A percentile compares a stretch with the other conserved stretches of the same genome.
These are phyloP conservation scores for Syzygium oleosum DNA, from an alignment of 345 rosid species.

Conservation along the genomic window DNA sequence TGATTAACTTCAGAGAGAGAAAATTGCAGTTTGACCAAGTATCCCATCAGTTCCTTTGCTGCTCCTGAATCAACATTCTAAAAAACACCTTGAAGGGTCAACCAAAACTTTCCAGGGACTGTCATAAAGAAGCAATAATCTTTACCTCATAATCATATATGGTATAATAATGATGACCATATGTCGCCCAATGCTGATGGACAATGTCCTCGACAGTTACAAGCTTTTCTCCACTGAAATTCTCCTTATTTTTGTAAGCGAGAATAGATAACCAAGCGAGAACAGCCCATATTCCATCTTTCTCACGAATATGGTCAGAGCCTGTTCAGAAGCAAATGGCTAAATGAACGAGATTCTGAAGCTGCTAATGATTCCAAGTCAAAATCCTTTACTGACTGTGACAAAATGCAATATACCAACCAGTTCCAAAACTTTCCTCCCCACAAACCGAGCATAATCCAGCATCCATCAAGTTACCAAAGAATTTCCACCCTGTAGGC, in stretches of 20 bases:
- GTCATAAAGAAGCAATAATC: neutral
- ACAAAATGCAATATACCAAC: constrained; percentile 23
- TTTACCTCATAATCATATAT: constrained; percentile 96
- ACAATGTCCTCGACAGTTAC: constrained; percentile 91
- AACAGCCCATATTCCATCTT: constrained; percentile 99
- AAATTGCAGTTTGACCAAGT: constrained; percentile 80
- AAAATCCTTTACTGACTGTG: neutral
- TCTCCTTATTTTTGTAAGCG: constrained; percentile 80
- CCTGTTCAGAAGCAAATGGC: constrained; percentile 33
- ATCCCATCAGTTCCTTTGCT: constrained; percentile 86
- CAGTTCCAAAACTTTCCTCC: constrained; percentile 99
- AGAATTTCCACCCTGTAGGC: constrained; percentile 99
- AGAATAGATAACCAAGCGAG: constrained; percentile 94
- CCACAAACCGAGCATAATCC: constrained; percentile 96
- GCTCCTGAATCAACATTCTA: constrained; percentile 95
- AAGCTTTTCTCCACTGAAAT: constrained; percentile 50
- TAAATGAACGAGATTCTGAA: neutral
- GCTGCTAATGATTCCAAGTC: neutral
- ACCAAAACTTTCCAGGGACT: neutral
- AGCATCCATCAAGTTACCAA: constrained; percentile 99
- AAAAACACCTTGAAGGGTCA: neutral
- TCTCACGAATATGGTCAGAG: constrained; percentile 96
- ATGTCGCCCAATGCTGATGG: constrained; percentile 75
- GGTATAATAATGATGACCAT: constrained; percentile 95
- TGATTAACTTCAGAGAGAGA: constrained; percentile 64